Conservation (phyloP, 23 red algal species). For the Porphyridium purpureum region DNA sequence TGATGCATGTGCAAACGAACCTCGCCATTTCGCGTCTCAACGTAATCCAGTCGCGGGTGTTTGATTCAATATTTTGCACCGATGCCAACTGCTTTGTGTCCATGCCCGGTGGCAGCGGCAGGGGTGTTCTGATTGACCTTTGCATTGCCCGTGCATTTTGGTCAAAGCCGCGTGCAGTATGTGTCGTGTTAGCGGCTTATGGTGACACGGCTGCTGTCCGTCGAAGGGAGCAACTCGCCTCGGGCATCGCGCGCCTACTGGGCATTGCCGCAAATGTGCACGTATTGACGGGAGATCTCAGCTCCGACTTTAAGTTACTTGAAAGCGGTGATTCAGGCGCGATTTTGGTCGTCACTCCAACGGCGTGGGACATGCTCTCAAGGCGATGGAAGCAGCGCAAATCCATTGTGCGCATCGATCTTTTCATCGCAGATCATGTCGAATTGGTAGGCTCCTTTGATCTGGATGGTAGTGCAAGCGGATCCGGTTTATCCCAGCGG, state of each 20-base stretch:
- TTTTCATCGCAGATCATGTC: conserved; percentile 46
- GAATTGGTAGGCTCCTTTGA: conserved; percentile 42
- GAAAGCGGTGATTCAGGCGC: conserved; percentile 13
- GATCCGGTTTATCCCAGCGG: too few relatives aligned
- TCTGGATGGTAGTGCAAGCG: not conserved
- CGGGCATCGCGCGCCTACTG: not conserved
- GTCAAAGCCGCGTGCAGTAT: not conserved
- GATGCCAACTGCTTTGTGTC: conserved; percentile 31
- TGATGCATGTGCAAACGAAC: conserved; percentile 27
- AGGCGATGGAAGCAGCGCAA: conserved; percentile 58
- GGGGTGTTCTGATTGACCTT: conserved; percentile 20
- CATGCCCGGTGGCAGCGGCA: conserved; percentile 31
- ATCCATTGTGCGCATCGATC: conserved; percentile 2
- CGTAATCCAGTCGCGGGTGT: conserved; percentile 40
- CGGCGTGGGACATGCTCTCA: conserved; percentile 63
- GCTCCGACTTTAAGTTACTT: conserved; percentile 12
- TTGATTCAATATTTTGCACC: conserved; percentile 26
- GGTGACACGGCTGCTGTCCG: conserved; percentile 1
- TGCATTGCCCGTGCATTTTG: conserved; percentile 23
- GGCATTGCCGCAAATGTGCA: conserved; percentile 18
- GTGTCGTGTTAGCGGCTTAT: conserved; percentile 9
- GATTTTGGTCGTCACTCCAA: conserved; percentile 25
- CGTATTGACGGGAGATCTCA: conserved; percentile 5
- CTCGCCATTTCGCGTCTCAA: conserved; percentile 26
- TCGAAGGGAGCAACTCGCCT: not conserved